Evolutionary conservation across 208 protist genomes (phyloP).

Genomic region (Trypanosomatidae sp.): DNA sequence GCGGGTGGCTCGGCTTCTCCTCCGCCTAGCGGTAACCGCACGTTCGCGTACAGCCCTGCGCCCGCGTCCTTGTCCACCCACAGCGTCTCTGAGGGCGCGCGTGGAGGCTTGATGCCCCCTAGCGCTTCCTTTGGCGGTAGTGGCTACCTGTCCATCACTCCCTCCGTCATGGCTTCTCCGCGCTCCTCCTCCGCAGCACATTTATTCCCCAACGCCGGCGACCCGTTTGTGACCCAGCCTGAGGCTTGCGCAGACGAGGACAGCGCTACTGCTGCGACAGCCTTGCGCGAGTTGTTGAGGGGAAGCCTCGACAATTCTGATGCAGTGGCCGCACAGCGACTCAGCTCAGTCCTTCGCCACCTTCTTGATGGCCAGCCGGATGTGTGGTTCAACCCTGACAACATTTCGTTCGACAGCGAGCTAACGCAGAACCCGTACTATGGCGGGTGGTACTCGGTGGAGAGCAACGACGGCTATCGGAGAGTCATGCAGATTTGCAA

Average conservation of each 20-base stretch:
- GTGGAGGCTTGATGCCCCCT: background rate
- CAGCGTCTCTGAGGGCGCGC: background rate
- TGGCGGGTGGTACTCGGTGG: constrained; percentile 66
- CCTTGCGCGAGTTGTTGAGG: constrained; percentile 5
- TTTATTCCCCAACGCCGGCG: background rate
- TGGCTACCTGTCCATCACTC: constrained; percentile 4
- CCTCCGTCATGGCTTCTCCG: constrained; percentile 18
- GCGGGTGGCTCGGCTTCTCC: background rate
- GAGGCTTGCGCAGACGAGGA: background rate
- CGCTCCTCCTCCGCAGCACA: background rate
- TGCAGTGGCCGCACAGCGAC: background rate
- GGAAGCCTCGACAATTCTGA: background rate
- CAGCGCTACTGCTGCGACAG: background rate
- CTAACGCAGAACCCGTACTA: constrained; percentile 48
- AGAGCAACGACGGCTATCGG: constrained; percentile 58
- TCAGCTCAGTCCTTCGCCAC: constrained; percentile 15
- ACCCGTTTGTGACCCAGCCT: background rate
- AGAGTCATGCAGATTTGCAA: constrained; percentile 46
- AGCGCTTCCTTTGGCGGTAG: background rate
- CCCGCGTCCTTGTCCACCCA: constrained; percentile 1
- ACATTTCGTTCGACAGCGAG: constrained; percentile 37
- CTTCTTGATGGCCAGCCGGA: constrained; percentile 26
- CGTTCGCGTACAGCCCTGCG: background rate
- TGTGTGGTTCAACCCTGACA: constrained; percentile 19
- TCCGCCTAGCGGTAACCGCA: background rate